Evolutionary conservation across 768 basidiomycete species (phyloP).

Genomic region (Omphalotus guepiniiformis): DNA sequence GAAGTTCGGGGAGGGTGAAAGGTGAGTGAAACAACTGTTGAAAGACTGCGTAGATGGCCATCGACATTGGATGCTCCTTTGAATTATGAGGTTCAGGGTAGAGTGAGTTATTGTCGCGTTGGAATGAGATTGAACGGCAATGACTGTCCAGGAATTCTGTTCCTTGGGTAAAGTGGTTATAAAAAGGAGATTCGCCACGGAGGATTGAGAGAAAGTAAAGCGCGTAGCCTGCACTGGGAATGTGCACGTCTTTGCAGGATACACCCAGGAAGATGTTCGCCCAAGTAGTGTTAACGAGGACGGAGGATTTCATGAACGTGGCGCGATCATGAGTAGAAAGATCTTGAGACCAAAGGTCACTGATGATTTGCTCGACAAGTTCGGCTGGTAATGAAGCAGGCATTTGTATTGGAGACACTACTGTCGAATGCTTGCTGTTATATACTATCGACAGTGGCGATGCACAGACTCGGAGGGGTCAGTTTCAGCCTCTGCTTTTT

Average conservation of each 20-base stretch:
- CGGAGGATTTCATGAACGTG: constrained; percentile 6
- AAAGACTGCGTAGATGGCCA: neutral
- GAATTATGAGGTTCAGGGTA: neutral
- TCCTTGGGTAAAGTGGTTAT: neutral
- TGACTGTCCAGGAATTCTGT: neutral
- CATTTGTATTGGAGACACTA: too few species aligned
- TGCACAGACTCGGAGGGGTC: too few species aligned
- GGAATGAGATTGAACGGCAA: constrained; percentile 3
- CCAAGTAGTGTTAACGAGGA: neutral
- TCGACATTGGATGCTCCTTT: neutral
- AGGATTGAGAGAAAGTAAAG: constrained; percentile 2
- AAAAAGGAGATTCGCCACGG: neutral
- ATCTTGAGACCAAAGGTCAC: neutral
- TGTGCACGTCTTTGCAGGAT: constrained; percentile 2
- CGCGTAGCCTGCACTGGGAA: neutral
- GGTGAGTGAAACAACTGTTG: neutral
- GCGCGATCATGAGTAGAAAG: neutral
- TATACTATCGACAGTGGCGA: too few species aligned
- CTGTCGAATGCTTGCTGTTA: too few species aligned
- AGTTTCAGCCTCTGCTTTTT: too few species aligned
- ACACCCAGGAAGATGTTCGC: neutral
- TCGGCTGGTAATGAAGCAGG: neutral
- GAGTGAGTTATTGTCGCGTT: neutral
- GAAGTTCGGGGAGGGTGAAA: neutral
- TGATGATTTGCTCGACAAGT: neutral